phyloP scores from a whole-genome alignment of 1,139 yeast species.

The Wickerhamomyces sp. region DNA sequence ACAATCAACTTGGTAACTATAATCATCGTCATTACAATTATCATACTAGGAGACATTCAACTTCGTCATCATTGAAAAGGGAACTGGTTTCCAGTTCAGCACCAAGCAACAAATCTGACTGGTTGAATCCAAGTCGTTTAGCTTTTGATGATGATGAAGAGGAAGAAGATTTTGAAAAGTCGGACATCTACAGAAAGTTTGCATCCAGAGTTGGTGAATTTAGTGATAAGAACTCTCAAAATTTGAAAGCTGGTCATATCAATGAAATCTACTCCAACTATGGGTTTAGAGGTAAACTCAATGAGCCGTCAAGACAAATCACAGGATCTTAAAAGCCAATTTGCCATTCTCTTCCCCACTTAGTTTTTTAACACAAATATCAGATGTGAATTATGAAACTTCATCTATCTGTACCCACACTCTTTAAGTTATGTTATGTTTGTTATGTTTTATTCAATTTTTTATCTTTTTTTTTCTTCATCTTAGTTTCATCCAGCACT shows the following conservation, averaged over 20 bases:
- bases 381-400: no score
- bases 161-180: slow-evolving; percentile 22
- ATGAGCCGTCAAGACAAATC: neutral
- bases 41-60: slow-evolving; percentile 18
- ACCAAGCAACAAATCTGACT: slow-evolving; percentile 38
- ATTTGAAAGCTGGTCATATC: neutral
- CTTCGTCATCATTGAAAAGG: slow-evolving; percentile 7
- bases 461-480: no score
- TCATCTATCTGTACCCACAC: no score
- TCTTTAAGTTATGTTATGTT: no score
- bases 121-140: slow-evolving; percentile 35
- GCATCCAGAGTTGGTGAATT: slow-evolving; percentile 13
- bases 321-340: no score
- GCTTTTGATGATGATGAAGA: slow-evolving; percentile 28
- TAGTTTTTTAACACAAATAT: no score
- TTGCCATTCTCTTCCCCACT: neutral
- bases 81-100: slow-evolving; percentile 35
- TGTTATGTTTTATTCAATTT: no score
- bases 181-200: slow-evolving; percentile 16
- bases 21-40: slow-evolving; percentile 19
- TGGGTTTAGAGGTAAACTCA: neutral
- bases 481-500: no score
- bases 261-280: neutral
- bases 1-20: neutral
- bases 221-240: slow-evolving; percentile 1